phyloP scores from a whole-genome alignment of 2,329 filamentous ascomycete genomes.

The Endoconidiophora laricicola region DNA sequence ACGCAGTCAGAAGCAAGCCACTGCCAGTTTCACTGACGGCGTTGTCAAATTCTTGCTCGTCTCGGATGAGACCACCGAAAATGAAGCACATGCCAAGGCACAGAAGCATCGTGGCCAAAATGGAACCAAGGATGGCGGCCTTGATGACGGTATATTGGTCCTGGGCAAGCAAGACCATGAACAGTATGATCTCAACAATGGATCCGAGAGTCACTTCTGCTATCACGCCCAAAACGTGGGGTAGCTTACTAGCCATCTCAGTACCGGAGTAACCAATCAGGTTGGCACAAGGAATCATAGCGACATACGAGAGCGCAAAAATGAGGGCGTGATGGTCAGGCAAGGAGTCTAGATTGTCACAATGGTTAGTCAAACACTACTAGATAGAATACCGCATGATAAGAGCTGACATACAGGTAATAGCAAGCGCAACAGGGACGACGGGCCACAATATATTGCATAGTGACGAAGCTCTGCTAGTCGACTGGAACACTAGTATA shows the following conservation, averaged over 20 bases:
- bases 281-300: constrained; percentile 33
- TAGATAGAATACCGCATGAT: background rate
- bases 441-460: constrained; percentile 34
- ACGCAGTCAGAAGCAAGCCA: constrained; percentile 61
- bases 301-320: constrained; percentile 31
- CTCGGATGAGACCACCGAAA: constrained; percentile 50
- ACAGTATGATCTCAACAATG: constrained; percentile 66
- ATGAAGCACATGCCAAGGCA: constrained; percentile 72
- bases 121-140: constrained; percentile 68
- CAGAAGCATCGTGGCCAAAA: constrained; percentile 65
- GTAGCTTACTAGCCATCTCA: constrained; percentile 64
- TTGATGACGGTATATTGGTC: constrained; percentile 54
- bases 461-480: constrained; percentile 27
- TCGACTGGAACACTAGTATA: constrained; percentile 26
- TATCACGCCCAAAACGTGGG: constrained; percentile 52
- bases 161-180: constrained; percentile 52
- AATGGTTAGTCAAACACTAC: background rate
- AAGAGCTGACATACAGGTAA: constrained; percentile 16
- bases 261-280: constrained; percentile 33
- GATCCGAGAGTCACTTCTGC: constrained; percentile 46
- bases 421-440: constrained; percentile 28
- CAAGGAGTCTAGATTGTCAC: constrained; percentile 17
- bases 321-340: constrained; percentile 24
- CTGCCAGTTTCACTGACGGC: constrained; percentile 65
- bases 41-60: constrained; percentile 56